Percentiles rank a stretch among this genome's conserved stretches.
These are phyloP conservation scores for Bacidia gigantensis DNA, from an alignment of 495 filamentous ascomycete genomes.

Conservation along the genomic window DNA sequence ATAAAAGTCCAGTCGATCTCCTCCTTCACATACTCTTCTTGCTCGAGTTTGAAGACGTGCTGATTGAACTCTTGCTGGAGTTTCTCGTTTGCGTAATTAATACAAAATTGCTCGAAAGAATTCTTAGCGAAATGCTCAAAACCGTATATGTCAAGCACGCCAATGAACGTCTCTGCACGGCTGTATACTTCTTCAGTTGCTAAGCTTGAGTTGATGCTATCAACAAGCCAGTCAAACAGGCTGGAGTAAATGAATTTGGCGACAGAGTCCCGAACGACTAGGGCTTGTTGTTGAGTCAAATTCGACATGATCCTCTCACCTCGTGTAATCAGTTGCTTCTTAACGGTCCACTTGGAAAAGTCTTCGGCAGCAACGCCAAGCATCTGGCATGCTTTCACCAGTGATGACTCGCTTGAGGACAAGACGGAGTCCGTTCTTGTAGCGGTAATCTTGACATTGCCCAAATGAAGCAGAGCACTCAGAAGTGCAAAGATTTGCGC, in stretches of 20 bases:
- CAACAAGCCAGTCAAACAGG: slow-evolving; percentile 96
- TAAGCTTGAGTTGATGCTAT: slow-evolving; percentile 81
- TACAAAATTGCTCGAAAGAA: slow-evolving; percentile 99
- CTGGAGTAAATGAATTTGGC: slow-evolving; percentile 98
- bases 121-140: slow-evolving; percentile 99
- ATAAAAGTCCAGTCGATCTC: slow-evolving; percentile 99
- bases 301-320: slow-evolving; percentile 98
- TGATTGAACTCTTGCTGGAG: slow-evolving; percentile 99
- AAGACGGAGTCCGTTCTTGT: slow-evolving; percentile 78
- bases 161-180: slow-evolving; percentile 85
- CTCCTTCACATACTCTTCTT: slow-evolving; percentile 94
- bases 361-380: slow-evolving; percentile 76
- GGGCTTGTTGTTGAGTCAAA: slow-evolving; percentile 82
- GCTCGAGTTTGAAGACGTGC: slow-evolving; percentile 99
- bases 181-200: slow-evolving; percentile 77
- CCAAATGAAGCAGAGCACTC: slow-evolving; percentile 84
- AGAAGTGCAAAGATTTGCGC: slow-evolving; percentile 80
- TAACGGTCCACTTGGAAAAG: slow-evolving; percentile 98
- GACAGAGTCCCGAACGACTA: slow-evolving; percentile 92
- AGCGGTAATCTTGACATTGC: slow-evolving; percentile 88
- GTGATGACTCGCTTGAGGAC: slow-evolving; percentile 62
- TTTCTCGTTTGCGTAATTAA: slow-evolving; percentile 99
- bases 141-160: slow-evolving; percentile 98
- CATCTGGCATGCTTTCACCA: slow-evolving; percentile 70
- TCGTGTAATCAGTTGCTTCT: slow-evolving; percentile 94